phyloP scores from a whole-genome alignment of 2,329 filamentous ascomycete genomes.

The Venturia aucupariae region DNA sequence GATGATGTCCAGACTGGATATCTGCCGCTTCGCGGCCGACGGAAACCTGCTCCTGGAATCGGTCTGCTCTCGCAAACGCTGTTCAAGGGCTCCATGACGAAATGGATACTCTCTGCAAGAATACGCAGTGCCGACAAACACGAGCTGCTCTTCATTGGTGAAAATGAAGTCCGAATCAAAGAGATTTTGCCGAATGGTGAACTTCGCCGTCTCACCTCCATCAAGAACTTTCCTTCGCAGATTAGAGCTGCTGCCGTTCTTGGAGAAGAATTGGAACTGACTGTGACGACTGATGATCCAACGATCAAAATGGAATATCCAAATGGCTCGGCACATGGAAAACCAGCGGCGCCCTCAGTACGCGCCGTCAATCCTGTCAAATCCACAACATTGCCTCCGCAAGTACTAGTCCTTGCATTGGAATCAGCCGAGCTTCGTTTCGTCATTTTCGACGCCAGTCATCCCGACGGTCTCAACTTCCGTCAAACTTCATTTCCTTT shows the following conservation, averaged over 20 bases:
- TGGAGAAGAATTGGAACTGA: constrained; percentile 32
- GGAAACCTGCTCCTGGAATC: constrained; percentile 22
- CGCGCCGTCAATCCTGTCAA: neutral
- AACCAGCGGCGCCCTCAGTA: neutral
- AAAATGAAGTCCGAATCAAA: constrained; percentile 71
- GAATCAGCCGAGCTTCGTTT: constrained; percentile 68
- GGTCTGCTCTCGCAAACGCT: constrained; percentile 74
- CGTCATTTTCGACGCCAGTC: constrained; percentile 45
- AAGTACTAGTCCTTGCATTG: constrained; percentile 69
- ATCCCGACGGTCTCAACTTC: constrained; percentile 47
- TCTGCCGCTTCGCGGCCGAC: neutral
- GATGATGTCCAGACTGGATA: neutral
- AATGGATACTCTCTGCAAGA: constrained; percentile 70
- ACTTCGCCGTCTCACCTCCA: constrained; percentile 66
- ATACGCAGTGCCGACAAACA: constrained; percentile 61
- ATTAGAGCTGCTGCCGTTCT: constrained; percentile 75
- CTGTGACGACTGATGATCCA: constrained; percentile 12
- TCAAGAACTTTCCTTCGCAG: constrained; percentile 65
- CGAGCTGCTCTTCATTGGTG: constrained; percentile 80
- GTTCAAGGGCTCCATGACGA: constrained; percentile 63
- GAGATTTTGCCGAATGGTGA: constrained; percentile 62
- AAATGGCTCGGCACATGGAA: constrained; percentile 16
- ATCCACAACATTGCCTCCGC: constrained; percentile 51
- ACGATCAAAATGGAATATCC: constrained; percentile 28
- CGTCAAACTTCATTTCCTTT: constrained; percentile 50